Percentiles rank a stretch among this genome's conserved stretches.
These are phyloP conservation scores for Elsinoe batatas DNA, from an alignment of 2,329 filamentous ascomycete genomes.

Conservation along the genomic window DNA sequence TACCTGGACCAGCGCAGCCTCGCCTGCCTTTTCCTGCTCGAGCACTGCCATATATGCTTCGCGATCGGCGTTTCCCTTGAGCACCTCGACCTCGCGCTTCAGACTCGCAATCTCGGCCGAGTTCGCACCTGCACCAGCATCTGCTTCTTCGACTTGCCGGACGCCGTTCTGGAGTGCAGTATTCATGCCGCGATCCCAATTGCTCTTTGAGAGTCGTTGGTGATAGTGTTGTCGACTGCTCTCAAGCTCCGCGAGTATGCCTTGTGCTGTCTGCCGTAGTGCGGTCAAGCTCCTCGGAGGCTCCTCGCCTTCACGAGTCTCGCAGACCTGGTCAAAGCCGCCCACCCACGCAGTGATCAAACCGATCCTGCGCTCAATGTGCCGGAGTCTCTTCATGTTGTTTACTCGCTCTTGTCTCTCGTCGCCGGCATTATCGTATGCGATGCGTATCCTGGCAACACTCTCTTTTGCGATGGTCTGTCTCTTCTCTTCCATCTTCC, in stretches of 20 bases:
- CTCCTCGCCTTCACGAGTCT: slow-evolving; percentile 57
- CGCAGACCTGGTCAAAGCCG: slow-evolving; percentile 76
- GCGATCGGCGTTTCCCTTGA: slow-evolving; percentile 72
- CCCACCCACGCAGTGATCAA: slow-evolving; percentile 88
- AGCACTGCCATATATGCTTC: slow-evolving; percentile 68
- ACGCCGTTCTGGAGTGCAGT: slow-evolving; percentile 80
- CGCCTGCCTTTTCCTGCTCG: slow-evolving; percentile 74
- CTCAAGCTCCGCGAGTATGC: slow-evolving; percentile 81
- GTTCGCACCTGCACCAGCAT: slow-evolving; percentile 50
- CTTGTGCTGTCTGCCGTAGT: slow-evolving; percentile 80
- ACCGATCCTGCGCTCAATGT: slow-evolving; percentile 74
- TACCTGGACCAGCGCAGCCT: slow-evolving; percentile 68
- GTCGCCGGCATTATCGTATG: slow-evolving; percentile 68
- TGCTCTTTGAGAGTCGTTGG: slow-evolving; percentile 66
- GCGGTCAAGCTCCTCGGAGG: slow-evolving; percentile 56
- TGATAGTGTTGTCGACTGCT: slow-evolving; percentile 84
- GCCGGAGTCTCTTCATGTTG: slow-evolving; percentile 71
- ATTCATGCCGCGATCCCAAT: slow-evolving; percentile 82
- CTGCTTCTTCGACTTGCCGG: slow-evolving; percentile 64
- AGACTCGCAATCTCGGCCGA: slow-evolving; percentile 57
- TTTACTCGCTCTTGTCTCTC: slow-evolving; percentile 72
- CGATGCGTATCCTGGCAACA: slow-evolving; percentile 64
- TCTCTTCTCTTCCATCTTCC: slow-evolving; percentile 80
- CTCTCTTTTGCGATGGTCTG: slow-evolving; percentile 68
- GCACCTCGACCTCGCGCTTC: slow-evolving; percentile 70